phyloP scores from a whole-genome alignment of 163 green algal genomes.

The Scenedesmus sp. region DNA sequence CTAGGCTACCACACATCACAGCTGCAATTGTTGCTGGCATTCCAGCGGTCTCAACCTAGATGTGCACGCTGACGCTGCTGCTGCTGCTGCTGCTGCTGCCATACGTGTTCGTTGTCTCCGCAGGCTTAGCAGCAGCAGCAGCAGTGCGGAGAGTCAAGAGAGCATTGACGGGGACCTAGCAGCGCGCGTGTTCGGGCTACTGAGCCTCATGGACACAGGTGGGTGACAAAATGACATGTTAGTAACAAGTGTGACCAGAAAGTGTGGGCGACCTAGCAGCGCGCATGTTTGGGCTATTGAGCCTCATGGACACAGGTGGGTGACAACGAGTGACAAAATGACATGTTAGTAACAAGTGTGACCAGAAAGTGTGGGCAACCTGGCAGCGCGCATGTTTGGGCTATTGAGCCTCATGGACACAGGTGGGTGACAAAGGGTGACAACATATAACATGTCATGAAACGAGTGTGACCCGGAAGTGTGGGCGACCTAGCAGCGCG shows the following conservation, averaged over 20 bases:
- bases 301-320: constrained; percentile 66
- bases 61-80: background rate
- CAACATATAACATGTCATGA: background rate
- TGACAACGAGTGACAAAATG: background rate
- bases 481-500: constrained; percentile 93
- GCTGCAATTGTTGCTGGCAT: too few species aligned
- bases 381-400: constrained; percentile 89
- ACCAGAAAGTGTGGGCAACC: constrained; percentile 74
- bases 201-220: constrained; percentile 76
- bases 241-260: too few species aligned
- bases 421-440: background rate
- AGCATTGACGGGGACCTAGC: constrained; percentile 93
- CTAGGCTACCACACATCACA: too few species aligned
- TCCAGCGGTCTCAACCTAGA: too few species aligned
- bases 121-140: constrained; percentile 50
- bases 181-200: constrained; percentile 87
- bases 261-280: constrained; percentile 85
- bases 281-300: constrained; percentile 89
- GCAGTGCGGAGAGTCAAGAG: constrained; percentile 68
- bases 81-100: background rate
- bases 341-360: background rate
- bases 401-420: constrained; percentile 75
- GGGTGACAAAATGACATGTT: background rate
- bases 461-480: constrained; percentile 75
- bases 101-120: background rate